A percentile compares a stretch with the other conserved stretches of the same genome.
phyloP scores from a whole-genome alignment of 768 basidiomycete species.

The Lactarius vividus region DNA sequence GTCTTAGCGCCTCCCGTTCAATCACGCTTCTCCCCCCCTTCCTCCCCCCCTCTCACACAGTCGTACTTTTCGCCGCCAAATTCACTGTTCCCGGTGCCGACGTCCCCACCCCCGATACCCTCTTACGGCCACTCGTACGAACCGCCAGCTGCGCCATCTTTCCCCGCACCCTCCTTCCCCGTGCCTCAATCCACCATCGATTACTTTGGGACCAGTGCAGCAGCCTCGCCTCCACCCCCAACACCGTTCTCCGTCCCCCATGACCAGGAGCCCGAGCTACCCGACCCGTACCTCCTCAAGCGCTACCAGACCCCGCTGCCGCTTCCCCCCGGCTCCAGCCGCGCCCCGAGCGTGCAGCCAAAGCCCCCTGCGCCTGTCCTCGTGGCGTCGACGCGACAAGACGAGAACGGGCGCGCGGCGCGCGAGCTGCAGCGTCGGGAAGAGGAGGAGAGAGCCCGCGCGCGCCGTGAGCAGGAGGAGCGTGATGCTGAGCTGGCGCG shows the following conservation, averaged over 20 bases:
- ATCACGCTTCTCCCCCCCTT: neutral
- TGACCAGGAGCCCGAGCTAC: slow-evolving; percentile 37
- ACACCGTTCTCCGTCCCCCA: neutral
- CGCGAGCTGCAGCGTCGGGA: slow-evolving; percentile 22
- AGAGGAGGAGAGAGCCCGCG: slow-evolving; percentile 20
- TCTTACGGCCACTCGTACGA: slow-evolving; percentile 8
- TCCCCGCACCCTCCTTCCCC: slow-evolving; percentile 8
- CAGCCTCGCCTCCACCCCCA: slow-evolving; percentile 26
- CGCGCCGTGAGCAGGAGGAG: slow-evolving; percentile 25
- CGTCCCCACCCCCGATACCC: slow-evolving; percentile 8
- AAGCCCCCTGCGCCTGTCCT: neutral
- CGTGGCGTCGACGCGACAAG: neutral
- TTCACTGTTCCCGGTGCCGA: neutral
- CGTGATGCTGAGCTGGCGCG: slow-evolving; percentile 27
- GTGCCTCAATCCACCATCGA: slow-evolving; percentile 6
- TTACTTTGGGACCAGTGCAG: slow-evolving; percentile 30
- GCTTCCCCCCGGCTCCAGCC: slow-evolving; percentile 36
- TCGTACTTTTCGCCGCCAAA: neutral
- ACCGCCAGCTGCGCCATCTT: neutral
- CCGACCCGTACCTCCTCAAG: slow-evolving; percentile 43
- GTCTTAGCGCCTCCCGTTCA: neutral
- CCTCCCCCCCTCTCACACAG: neutral
- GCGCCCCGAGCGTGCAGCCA: neutral
- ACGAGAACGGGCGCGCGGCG: slow-evolving; percentile 13
- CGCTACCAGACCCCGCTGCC: slow-evolving; percentile 57